Evolutionary conservation across 2,329 filamentous ascomycete genomes (phyloP), one percentile per base, ranked within the genome.

Genomic region (Cadophora sp.): DNA sequence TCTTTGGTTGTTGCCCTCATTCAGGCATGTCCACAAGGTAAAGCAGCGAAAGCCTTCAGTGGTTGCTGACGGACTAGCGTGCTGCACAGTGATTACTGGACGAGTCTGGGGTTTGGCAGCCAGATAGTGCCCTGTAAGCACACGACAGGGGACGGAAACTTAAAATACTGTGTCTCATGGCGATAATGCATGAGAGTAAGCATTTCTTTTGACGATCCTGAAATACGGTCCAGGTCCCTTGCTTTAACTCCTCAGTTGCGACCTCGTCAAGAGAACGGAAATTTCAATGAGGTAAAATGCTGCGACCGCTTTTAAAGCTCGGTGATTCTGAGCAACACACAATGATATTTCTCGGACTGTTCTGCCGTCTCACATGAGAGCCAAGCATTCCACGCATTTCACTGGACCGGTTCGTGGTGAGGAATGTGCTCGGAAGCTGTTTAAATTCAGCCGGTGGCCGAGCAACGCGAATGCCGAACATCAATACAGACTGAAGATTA

Each of bases 71-170:
- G 43, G 64, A 53, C 56, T 67, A 66, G 64, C 59, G 51, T 20
- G 20, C 30, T 67, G 66, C 66, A 67, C 27, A 18, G 11, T 64
- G 66, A 53, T 67, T 67, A 67, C 64, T 66, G 50, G 61, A 56
- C 30, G 13, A 56, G 53, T 41, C 30, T 53, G 53, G 30, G 53
- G 53, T 24, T 56, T 20, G 33, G 36, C 53, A 56, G 33, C 53
- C 2, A 39, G 33, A 18, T 33, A 24, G 30, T n/a, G 27, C 27
- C 18, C 30, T 16, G 53, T 39, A 56, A 48, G 51, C 16, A 45
- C 13, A 33, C 3, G 22, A 22, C 53, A 39, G 33, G 53, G 53
- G n/a, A 14, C 3, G 30, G n/a, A 9, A 39, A 39, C 53, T n/a
- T n/a, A 22, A 56, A 36, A 30, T n/a, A 20, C 14, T 1, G 16